These are phyloP conservation scores for Dendrobium chrysotoxum DNA, from an alignment of 106 monocot genomes.

Conservation along the genomic window DNA sequence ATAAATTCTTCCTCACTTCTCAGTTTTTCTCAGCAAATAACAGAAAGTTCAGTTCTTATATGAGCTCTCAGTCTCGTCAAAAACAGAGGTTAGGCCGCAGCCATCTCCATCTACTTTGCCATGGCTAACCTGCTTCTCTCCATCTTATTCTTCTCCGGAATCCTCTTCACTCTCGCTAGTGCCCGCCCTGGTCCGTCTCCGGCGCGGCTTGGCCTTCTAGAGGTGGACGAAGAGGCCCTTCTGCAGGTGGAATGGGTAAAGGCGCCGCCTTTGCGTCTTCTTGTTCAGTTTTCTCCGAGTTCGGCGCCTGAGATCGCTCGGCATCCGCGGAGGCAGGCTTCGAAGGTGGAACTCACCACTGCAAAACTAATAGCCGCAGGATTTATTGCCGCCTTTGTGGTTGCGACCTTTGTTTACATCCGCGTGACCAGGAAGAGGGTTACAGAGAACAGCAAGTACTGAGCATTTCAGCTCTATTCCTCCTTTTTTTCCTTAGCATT, in stretches of 20 bases:
- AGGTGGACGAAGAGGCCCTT: background rate
- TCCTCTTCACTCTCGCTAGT: background rate
- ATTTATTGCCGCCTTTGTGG: conserved; percentile 5
- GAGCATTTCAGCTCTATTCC: background rate
- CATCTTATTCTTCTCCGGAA: background rate
- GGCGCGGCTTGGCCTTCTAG: background rate
- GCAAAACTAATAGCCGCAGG: background rate
- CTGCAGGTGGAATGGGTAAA: background rate
- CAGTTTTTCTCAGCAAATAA: too few species aligned
- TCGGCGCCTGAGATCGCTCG: background rate
- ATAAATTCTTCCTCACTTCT: too few species aligned
- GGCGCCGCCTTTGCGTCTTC: background rate
- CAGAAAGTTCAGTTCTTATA: too few species aligned
- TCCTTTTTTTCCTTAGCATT: background rate
- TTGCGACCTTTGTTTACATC: background rate
- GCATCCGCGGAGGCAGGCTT: background rate
- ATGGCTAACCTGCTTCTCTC: background rate
- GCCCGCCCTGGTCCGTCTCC: background rate
- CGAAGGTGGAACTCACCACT: background rate
- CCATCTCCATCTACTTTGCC: background rate
- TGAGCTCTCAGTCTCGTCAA: too few species aligned
- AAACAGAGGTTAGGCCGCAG: too few species aligned
- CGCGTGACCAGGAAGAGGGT: conserved; percentile 2
- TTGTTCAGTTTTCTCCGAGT: background rate
- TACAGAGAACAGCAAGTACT: conserved; percentile 5